Conservation (phyloP, 345 rosid genomes). For the Salix koriyanagi region DNA sequence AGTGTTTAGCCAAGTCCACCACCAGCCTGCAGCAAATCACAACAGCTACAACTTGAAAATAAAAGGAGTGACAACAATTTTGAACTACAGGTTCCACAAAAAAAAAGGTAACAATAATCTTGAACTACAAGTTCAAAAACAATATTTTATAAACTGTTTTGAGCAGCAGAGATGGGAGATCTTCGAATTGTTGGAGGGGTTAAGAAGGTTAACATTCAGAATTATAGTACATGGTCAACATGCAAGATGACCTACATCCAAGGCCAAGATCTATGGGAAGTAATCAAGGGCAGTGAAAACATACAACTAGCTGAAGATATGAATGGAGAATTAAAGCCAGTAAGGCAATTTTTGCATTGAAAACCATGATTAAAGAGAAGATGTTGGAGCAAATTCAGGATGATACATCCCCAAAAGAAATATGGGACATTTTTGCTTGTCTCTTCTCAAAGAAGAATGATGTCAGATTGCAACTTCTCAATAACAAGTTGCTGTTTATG, state of each 20-base stretch:
- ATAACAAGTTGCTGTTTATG: background rate
- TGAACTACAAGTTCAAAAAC: too few species aligned
- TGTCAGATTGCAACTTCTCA: background rate
- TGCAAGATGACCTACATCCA: background rate
- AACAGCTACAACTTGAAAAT: too few species aligned
- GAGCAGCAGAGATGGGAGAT: background rate
- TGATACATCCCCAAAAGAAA: background rate
- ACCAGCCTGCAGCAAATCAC: too few species aligned
- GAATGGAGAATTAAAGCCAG: background rate
- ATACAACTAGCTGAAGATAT: background rate
- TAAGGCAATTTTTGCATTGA: background rate
- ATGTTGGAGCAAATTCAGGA: background rate
- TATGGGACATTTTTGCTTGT: background rate
- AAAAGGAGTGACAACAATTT: too few species aligned
- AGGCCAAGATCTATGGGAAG: slow-evolving; percentile 1
- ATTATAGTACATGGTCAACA: background rate
- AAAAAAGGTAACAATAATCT: too few species aligned
- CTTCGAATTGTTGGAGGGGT: background rate
- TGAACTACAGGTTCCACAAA: too few species aligned
- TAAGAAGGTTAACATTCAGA: background rate
- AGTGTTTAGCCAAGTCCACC: too few species aligned
- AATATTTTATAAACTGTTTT: too few species aligned
- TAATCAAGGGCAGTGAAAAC: background rate
- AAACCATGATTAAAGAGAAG: background rate
- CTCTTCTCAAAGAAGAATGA: slow-evolving; percentile 2